These are phyloP conservation scores for Globomyces sp. DNA, from an alignment of 371 early-diverging fungal genomes.

Conservation along the genomic window DNA sequence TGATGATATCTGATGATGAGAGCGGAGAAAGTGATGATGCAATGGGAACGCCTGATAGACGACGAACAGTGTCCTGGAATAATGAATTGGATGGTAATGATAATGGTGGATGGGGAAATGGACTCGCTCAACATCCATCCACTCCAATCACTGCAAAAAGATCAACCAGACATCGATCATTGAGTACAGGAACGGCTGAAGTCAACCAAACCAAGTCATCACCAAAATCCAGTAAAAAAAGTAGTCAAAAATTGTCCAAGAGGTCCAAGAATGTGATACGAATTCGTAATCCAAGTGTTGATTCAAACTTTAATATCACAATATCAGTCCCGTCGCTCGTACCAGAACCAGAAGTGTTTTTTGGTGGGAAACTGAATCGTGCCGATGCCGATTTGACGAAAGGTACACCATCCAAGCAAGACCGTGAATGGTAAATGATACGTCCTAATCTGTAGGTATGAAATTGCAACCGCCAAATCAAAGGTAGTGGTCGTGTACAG, in stretches of 20 bases:
- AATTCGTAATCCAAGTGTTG: too few species aligned
- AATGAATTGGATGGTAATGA: too few species aligned
- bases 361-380: slow-evolving; percentile 57
- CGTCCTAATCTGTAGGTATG: neutral
- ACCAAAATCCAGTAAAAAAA: neutral
- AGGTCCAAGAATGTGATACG: too few species aligned
- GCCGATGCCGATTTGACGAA: slow-evolving; percentile 56
- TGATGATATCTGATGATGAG: too few species aligned
- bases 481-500: slow-evolving; percentile 29
- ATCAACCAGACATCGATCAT: neutral
- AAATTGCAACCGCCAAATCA: slow-evolving; percentile 38
- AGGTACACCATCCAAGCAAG: slow-evolving; percentile 52
- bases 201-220: neutral
- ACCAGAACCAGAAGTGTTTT: slow-evolving; percentile 24
- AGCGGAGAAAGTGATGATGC: too few species aligned
- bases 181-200: neutral
- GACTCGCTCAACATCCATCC: too few species aligned
- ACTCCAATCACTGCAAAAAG: neutral
- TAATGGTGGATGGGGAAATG: too few species aligned
- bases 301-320: too few species aligned
- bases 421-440: slow-evolving; percentile 47
- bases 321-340: neutral
- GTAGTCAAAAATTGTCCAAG: too few species aligned
- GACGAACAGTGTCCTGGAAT: too few species aligned
- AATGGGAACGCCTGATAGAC: too few species aligned